phyloP scores from a whole-genome alignment of 169 alveolate genomes.

The Sarcocystis neurona region DNA sequence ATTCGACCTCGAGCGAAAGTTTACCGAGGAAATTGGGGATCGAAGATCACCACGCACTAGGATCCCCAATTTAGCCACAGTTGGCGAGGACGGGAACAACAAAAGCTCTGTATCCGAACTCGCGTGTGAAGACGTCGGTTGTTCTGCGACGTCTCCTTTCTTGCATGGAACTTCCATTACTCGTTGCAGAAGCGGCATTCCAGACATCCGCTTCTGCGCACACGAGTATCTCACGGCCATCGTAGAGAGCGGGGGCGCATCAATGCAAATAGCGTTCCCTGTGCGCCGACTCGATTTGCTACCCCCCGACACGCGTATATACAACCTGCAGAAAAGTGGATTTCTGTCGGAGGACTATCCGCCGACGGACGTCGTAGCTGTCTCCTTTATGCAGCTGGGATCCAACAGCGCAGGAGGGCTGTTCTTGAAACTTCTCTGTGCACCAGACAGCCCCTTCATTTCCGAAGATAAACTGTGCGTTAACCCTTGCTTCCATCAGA shows the following conservation, averaged over 20 bases:
- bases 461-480: conserved; percentile 7
- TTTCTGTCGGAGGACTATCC: conserved; percentile 25
- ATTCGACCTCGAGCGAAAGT: no score
- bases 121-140: no score
- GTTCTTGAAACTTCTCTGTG: conserved; percentile 18
- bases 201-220: no score
- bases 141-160: no score
- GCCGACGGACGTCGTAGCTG: conserved; percentile 28
- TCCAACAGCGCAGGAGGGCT: conserved; percentile 45
- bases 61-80: no score
- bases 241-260: conserved; percentile 54
- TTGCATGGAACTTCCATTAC: no score
- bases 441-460: neutral
- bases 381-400: conserved; percentile 53
- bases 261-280: conserved; percentile 44
- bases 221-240: conserved; percentile 37
- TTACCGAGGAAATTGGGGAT: no score
- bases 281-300: neutral
- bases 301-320: conserved; percentile 25
- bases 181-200: no score
- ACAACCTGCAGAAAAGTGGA: conserved; percentile 22
- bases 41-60: no score
- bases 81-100: no score
- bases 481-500: conserved; percentile 44
- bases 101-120: no score